phyloP scores from a whole-genome alignment of 345 rosid genomes.

The Citrus medica region DNA sequence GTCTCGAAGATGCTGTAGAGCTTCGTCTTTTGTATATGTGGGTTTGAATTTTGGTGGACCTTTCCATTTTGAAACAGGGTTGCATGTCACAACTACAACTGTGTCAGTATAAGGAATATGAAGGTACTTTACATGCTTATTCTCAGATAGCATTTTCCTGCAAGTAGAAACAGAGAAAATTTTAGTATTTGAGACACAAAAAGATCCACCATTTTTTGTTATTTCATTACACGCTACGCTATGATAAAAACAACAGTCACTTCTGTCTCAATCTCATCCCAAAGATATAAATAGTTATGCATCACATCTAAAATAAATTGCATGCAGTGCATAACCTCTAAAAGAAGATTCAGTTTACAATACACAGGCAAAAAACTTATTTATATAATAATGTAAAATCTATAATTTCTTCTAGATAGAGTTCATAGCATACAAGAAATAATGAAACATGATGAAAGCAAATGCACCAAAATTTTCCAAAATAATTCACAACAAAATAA shows the following conservation, averaged over 20 bases:
- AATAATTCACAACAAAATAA: not conserved
- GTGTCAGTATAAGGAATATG: slow-evolving; percentile 81
- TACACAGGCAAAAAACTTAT: not conserved
- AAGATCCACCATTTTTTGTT: not conserved
- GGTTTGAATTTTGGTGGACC: slow-evolving; percentile 83
- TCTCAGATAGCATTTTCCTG: slow-evolving; percentile 81
- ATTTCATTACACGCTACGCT: not conserved
- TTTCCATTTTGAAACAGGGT: slow-evolving; percentile 85
- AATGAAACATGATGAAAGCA: not conserved
- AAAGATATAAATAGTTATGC: not conserved
- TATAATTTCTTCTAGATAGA: not conserved
- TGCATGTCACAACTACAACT: slow-evolving; percentile 90
- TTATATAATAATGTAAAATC: not conserved
- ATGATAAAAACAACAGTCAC: not conserved
- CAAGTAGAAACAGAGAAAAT: slow-evolving; percentile 14
- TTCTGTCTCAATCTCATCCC: slow-evolving; percentile 3
- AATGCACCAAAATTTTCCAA: slow-evolving; percentile 4
- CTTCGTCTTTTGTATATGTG: slow-evolving; percentile 68
- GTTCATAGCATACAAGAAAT: not conserved
- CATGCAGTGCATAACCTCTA: not conserved
- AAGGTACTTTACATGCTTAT: slow-evolving; percentile 93
- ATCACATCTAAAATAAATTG: not conserved
- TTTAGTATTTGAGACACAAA: slow-evolving; percentile 3
- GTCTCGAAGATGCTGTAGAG: slow-evolving; percentile 64
- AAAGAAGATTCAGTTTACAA: not conserved